phyloP scores from a whole-genome alignment of 202 grass and related monocot species.

The Carex sylvatica region DNA sequence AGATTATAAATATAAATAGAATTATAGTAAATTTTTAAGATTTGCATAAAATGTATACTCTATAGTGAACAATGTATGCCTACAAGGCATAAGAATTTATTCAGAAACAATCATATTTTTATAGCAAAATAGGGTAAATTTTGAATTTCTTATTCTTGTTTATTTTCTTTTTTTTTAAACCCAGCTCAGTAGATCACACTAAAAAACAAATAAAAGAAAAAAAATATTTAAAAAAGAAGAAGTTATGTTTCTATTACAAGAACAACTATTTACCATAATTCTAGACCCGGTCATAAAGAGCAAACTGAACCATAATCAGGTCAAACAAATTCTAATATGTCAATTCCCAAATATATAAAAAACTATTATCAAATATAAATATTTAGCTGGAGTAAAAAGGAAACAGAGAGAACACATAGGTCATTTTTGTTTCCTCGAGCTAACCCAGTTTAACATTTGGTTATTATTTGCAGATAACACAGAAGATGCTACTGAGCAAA shows the following conservation, averaged over 20 bases:
- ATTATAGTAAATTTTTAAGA: no score
- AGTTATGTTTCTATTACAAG: background rate
- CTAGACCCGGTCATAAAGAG: background rate
- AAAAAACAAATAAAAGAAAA: background rate
- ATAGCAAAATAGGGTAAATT: no score
- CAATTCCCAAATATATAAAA: background rate
- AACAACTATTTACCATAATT: background rate
- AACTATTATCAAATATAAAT: background rate
- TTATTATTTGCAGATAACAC: background rate
- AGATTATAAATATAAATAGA: no score
- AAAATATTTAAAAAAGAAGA: background rate
- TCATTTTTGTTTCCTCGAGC: background rate
- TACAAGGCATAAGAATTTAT: no score
- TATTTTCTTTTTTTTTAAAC: no score
- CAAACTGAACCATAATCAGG: background rate
- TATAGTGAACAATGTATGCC: no score
- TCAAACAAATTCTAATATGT: background rate
- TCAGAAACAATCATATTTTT: no score
- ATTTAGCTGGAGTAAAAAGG: background rate
- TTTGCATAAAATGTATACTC: no score
- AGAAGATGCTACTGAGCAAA: background rate
- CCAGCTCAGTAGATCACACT: background rate
- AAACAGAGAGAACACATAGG: background rate
- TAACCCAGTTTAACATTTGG: background rate
- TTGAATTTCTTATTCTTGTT: no score